These are phyloP conservation scores for Fusarium succisae DNA, from an alignment of 2,329 filamentous ascomycete genomes.

Conservation along the genomic window DNA sequence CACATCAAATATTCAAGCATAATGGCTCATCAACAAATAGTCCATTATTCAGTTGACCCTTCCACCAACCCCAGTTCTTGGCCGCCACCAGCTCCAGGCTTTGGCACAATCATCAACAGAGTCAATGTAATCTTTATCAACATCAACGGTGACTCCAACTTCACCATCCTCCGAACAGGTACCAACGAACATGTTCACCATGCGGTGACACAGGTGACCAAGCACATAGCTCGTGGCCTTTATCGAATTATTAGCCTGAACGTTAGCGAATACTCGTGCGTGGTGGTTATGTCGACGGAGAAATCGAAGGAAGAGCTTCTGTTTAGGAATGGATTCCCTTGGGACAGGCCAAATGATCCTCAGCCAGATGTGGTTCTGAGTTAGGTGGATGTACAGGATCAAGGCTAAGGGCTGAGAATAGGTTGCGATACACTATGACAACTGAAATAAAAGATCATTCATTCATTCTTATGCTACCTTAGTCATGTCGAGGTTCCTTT, in stretches of 20 bases:
- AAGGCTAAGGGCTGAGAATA: fast-evolving
- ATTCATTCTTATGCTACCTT: background rate
- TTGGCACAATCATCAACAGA: background rate
- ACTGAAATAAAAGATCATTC: background rate
- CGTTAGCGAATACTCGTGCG: background rate
- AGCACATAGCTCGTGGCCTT: background rate
- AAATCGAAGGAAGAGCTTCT: background rate
- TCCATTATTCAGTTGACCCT: background rate
- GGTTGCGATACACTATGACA: fast-evolving
- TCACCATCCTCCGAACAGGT: background rate
- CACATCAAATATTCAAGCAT: fast-evolving
- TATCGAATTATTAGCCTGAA: background rate
- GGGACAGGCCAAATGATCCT: background rate
- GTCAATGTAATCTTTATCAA: background rate
- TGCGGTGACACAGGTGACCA: background rate
- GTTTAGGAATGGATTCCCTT: background rate
- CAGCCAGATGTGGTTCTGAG: background rate
- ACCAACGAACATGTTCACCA: slow-evolving; percentile 1
- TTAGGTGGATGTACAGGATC: background rate
- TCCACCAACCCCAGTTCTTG: background rate
- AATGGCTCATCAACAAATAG: background rate
- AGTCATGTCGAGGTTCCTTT: fast-evolving
- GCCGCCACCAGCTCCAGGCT: background rate
- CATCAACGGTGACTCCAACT: background rate
- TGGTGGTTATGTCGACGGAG: background rate